phyloP scores from a whole-genome alignment of 192 early-diverging fungal genomes.

The Mortierella hygrophila region DNA sequence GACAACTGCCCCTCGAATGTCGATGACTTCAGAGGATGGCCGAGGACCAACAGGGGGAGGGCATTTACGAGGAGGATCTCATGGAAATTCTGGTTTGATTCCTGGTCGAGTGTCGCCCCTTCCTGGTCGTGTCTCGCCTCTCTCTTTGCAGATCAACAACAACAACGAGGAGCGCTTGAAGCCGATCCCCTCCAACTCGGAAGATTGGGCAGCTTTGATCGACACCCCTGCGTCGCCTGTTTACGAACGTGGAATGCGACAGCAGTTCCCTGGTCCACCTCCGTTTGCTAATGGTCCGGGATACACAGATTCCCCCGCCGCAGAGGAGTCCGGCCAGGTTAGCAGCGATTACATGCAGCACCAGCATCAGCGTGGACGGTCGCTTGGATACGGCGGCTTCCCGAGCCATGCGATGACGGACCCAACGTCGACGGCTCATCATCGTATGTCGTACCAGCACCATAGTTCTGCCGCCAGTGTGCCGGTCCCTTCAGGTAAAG shows the following conservation, averaged over 20 bases:
- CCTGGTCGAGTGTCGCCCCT: background rate
- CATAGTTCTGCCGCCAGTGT: slow-evolving; percentile 31
- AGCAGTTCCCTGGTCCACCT: background rate
- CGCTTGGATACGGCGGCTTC: background rate
- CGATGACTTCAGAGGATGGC: slow-evolving; percentile 20
- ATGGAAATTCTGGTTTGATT: background rate
- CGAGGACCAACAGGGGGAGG: slow-evolving; percentile 4
- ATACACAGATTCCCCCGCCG: slow-evolving; percentile 38
- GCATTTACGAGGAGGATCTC: slow-evolving; percentile 17
- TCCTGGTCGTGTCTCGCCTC: slow-evolving; percentile 20
- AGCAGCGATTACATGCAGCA: slow-evolving; percentile 42
- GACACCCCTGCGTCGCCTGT: slow-evolving; percentile 35
- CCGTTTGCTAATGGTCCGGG: background rate
- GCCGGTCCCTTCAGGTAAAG: slow-evolving; percentile 20
- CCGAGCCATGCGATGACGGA: slow-evolving; percentile 26
- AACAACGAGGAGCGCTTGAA: slow-evolving; percentile 13
- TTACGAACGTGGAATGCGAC: background rate
- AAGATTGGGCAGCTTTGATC: slow-evolving; percentile 39
- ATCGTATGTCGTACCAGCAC: slow-evolving; percentile 18
- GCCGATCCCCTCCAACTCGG: slow-evolving; percentile 32
- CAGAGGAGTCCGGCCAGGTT: slow-evolving; percentile 21
- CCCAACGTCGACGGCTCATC: background rate
- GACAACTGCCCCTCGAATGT: slow-evolving; percentile 1
- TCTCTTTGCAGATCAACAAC: slow-evolving; percentile 3
- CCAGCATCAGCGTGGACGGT: slow-evolving; percentile 7